These are phyloP conservation scores for Sugiyamaella marilandica DNA, from an alignment of 805 yeast genomes.

Conservation along the genomic window DNA sequence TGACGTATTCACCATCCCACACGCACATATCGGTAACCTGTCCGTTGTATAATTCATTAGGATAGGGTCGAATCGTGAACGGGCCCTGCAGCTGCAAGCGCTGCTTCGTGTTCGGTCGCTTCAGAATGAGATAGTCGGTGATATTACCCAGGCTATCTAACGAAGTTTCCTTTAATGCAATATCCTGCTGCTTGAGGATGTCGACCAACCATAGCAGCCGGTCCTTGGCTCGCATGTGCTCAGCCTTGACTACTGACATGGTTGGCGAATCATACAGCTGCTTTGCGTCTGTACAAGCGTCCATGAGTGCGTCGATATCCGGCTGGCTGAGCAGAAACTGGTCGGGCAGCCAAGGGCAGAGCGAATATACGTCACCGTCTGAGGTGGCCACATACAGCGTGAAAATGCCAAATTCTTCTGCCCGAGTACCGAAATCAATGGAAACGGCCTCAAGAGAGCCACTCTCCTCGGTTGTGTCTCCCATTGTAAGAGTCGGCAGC, in stretches of 20 bases:
- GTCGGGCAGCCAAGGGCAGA: constrained; percentile 62
- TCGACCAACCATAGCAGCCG: constrained; percentile 22
- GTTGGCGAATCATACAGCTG: constrained; percentile 7
- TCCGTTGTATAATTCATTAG: constrained; percentile 46
- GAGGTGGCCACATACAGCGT: constrained; percentile 48
- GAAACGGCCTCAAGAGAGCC: constrained; percentile 33
- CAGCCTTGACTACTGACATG: not conserved
- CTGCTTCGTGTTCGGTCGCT: constrained; percentile 17
- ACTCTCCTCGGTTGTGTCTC: constrained; percentile 11
- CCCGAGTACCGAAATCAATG: constrained; percentile 42
- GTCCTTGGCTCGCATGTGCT: not conserved
- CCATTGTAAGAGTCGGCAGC: not conserved
- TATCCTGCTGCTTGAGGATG: constrained; percentile 19
- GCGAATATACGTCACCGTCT: constrained; percentile 55
- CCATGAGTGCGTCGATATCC: constrained; percentile 33
- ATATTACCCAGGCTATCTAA: constrained; percentile 26
- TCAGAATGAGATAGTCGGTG: constrained; percentile 22
- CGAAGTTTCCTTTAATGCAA: constrained; percentile 20
- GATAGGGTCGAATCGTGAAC: constrained; percentile 48
- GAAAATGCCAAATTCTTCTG: constrained; percentile 40
- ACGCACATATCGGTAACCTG: constrained; percentile 36
- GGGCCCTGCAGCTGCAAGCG: constrained; percentile 46
- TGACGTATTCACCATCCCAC: not conserved
- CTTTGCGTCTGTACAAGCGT: constrained; percentile 32
- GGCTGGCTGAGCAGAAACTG: constrained; percentile 36